A percentile compares a stretch with the other conserved stretches of the same genome.
These are phyloP conservation scores for Thalassia testudinum DNA, from an alignment of 116 monocot species.

Conservation along the genomic window DNA sequence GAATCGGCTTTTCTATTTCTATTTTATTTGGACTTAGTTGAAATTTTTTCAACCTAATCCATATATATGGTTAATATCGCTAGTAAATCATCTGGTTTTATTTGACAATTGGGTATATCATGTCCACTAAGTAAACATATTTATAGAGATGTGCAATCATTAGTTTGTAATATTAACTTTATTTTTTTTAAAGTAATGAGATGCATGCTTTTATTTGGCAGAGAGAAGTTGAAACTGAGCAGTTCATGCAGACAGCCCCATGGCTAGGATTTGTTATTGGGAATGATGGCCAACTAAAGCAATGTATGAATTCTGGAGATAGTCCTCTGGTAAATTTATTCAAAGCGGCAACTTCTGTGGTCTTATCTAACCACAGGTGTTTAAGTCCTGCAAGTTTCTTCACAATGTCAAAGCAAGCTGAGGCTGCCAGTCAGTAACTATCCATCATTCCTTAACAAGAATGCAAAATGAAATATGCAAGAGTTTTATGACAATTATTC, in stretches of 20 bases:
- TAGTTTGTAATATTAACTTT: no score
- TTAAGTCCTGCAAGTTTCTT: slow-evolving; percentile 48
- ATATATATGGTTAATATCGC: no score
- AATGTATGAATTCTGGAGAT: slow-evolving; percentile 18
- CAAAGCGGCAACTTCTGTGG: slow-evolving; percentile 36
- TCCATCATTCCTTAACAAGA: not conserved
- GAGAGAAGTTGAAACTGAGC: slow-evolving; percentile 61
- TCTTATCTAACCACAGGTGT: slow-evolving; percentile 37
- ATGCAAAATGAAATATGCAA: no score
- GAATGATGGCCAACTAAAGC: slow-evolving; percentile 57
- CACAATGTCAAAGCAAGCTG: slow-evolving; percentile 86
- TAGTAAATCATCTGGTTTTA: no score
- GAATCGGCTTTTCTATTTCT: no score
- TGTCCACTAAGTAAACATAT: no score
- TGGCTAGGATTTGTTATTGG: slow-evolving; percentile 71
- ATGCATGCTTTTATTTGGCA: slow-evolving; percentile 7
- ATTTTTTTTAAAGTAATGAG: no score
- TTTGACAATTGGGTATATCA: no score
- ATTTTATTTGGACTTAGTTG: no score
- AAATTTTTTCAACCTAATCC: no score
- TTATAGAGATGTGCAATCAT: no score
- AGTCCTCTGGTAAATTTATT: slow-evolving; percentile 56
- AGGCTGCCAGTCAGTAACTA: slow-evolving; percentile 76
- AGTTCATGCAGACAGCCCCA: slow-evolving; percentile 91
- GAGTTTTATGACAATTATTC: no score